Percentiles rank a stretch among this genome's conserved stretches.
Evolutionary conservation across 2,329 filamentous ascomycete genomes (phyloP).

Genomic region (Annulohypoxylon truncatum): DNA sequence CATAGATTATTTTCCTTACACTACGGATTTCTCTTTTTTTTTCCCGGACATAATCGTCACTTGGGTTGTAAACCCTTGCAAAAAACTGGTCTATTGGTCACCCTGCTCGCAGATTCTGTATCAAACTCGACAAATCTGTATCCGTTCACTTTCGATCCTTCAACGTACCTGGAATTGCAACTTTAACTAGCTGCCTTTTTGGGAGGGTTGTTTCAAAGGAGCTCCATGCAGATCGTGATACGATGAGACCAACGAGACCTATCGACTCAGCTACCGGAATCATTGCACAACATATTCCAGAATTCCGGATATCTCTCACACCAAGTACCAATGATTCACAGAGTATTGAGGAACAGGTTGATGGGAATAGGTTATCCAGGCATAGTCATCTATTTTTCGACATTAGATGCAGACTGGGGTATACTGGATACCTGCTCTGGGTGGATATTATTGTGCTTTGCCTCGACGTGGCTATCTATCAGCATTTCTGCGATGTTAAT

Average conservation of each 20-base stretch:
- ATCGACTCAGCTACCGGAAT: neutral
- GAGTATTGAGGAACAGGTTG: conserved; percentile 6
- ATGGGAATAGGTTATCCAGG: neutral
- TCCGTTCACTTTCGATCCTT: neutral
- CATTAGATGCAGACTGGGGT: neutral
- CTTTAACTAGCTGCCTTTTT: neutral
- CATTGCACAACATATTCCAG: neutral
- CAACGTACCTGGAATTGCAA: neutral
- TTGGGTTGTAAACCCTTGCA: conserved; percentile 7
- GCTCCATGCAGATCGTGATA: neutral
- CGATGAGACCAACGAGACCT: neutral
- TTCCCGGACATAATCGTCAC: conserved; percentile 16
- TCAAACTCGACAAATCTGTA: conserved; percentile 1
- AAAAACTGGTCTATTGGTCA: conserved; percentile 9
- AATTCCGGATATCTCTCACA: neutral
- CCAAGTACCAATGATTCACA: neutral
- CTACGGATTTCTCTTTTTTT: conserved; percentile 32
- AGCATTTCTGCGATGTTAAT: conserved; percentile 36
- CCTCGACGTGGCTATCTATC: conserved; percentile 9
- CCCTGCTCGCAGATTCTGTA: neutral
- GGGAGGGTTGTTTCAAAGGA: neutral
- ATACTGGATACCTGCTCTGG: conserved; percentile 10
- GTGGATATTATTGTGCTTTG: conserved; percentile 24
- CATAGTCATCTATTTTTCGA: neutral
- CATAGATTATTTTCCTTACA: conserved; percentile 46